phyloP scores from a whole-genome alignment of 1,284 basidiomycete genomes.

The Cystobasidium sp. region DNA sequence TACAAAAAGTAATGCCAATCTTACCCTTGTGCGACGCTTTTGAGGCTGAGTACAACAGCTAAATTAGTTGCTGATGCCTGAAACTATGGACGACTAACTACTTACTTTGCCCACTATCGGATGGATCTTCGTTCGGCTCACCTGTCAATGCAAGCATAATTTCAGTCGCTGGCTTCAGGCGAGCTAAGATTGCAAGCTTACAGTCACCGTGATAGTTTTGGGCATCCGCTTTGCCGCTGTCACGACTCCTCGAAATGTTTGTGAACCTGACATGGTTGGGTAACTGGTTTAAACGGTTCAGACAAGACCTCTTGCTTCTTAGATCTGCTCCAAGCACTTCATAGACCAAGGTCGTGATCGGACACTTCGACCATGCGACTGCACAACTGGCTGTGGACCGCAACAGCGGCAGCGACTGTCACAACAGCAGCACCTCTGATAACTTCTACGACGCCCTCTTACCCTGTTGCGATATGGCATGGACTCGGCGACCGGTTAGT shows the following conservation, averaged over 20 bases:
- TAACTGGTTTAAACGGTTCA: background rate
- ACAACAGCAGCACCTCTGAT: background rate
- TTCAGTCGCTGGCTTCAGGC: background rate
- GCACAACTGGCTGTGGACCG: conserved; percentile 4
- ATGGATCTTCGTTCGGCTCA: conserved; percentile 16
- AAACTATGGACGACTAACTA: background rate
- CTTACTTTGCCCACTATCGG: conserved; percentile 40
- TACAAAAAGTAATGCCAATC: background rate
- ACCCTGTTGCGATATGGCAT: conserved; percentile 92
- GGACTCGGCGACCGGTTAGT: conserved; percentile 71
- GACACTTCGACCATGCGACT: background rate
- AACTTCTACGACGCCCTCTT: background rate
- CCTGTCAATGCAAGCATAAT: conserved; percentile 12
- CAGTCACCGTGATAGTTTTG: conserved; percentile 39
- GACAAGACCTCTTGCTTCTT: conserved; percentile 11
- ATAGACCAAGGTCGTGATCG: conserved; percentile 6
- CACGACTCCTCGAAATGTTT: conserved; percentile 33
- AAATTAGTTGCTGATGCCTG: background rate
- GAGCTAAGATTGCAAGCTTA: background rate
- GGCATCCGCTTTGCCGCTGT: conserved; percentile 42
- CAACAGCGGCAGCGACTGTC: background rate
- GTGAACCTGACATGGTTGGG: conserved; percentile 29
- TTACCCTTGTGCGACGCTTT: conserved; percentile 24
- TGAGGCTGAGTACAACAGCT: background rate
- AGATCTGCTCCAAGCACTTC: conserved; percentile 2